Conservation (phyloP, 306 rosid genomes). For the Abrus pulchellus region DNA sequence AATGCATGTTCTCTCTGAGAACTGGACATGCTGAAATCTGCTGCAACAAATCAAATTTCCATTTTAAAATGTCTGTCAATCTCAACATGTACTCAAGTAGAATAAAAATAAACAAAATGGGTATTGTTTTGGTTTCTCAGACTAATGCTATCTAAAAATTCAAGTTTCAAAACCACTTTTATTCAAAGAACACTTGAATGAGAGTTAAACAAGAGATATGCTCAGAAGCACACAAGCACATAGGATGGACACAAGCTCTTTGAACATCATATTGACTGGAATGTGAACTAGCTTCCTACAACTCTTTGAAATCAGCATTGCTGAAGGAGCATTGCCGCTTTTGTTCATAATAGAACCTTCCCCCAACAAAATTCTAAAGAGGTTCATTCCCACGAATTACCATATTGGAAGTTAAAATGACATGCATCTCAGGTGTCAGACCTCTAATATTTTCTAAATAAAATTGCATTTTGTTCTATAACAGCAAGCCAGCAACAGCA, state of each 20-base stretch:
- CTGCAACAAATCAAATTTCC: conserved; percentile 50
- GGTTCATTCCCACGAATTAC: conserved; percentile 13
- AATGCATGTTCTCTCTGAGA: conserved; percentile 78
- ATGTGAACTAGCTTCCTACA: conserved; percentile 21
- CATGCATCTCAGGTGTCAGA: not conserved
- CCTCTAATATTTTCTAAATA: conserved; percentile 1
- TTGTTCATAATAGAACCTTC: conserved; percentile 14
- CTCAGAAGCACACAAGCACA: conserved; percentile 8
- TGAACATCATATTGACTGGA: conserved; percentile 32
- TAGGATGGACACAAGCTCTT: not conserved
- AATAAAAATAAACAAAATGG: conserved; percentile 10
- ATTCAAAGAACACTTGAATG: conserved; percentile 1
- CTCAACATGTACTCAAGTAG: conserved; percentile 1
- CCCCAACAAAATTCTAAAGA: conserved; percentile 16
- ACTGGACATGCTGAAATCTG: conserved; percentile 81
- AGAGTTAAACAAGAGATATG: conserved; percentile 14
- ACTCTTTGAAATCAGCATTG: not conserved
- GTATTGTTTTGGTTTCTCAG: conserved; percentile 7
- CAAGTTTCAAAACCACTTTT: conserved; percentile 35
- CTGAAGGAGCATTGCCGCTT: not conserved
- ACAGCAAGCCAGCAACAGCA: not conserved
- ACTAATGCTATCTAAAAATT: conserved; percentile 31
- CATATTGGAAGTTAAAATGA: conserved; percentile 5
- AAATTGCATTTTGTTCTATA: conserved; percentile 11
- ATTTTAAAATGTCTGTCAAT: conserved; percentile 21